Evolutionary conservation across 2,329 filamentous ascomycete species (phyloP), one percentile per base, ranked within the genome.

Genomic region (Colletotrichum somersetense): DNA sequence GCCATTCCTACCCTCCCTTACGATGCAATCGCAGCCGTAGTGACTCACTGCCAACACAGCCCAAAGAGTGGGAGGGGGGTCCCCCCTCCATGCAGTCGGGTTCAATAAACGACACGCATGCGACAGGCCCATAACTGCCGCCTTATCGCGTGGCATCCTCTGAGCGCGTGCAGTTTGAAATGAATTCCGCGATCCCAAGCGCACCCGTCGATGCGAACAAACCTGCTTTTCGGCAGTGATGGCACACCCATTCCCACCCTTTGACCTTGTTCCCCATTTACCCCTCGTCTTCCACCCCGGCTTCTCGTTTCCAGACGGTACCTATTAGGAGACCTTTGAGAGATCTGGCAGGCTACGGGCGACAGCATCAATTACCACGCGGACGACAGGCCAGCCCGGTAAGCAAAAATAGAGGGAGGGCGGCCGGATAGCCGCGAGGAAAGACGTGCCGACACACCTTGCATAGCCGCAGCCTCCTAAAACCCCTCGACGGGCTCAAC

Each of bases 11-110:
- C 66, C 66, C 58, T 63, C 65, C 70, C 59, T 65, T 53, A 65
- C 66, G 46, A 56, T 55, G 30, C 48, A 61, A 58, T 58, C 52
- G 63, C 48, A 33, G 53, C 48, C 23, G 40, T 46, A 23, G 71
- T 73, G 71, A 73, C 71, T 73, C 71, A 71, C 67, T 61, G 63
- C 69, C 66, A 72, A 53, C 69, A 69, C 59, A 69, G 69, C 66
- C 59, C 52, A 56, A 42, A 48, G 66, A 16, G 30, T 55, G 52
- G 63, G 16, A 11, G 5, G 23, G 48, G 48, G 23, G 5, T 3
- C 68, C 52, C 35, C 59, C 52, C 62, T 63, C 58, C 67, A 66
- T 71, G 62, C 62, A 57, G 33, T 63, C 57, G 71, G 67, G 62
- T 73, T 57, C 56, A 56, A 65, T 55, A 70, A 59, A 61, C 70